A percentile compares a stretch with the other conserved stretches of the same genome.
phyloP scores from a whole-genome alignment of 371 early-diverging fungal species.

The Lichtheimia corymbifera region DNA sequence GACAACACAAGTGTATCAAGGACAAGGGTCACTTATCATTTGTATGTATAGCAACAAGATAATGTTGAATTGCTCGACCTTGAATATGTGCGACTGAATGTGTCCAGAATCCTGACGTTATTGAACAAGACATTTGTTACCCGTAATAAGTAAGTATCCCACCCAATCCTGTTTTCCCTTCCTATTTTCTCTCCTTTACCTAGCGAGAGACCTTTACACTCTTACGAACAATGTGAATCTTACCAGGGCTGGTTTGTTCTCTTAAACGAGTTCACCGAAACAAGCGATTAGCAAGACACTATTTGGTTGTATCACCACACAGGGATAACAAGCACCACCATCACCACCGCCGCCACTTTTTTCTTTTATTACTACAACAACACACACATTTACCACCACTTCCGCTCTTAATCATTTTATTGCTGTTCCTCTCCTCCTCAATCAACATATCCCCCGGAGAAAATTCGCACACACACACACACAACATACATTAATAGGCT shows the following conservation, averaged over 20 bases:
- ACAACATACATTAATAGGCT: too few relatives aligned
- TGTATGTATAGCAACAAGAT: conserved; percentile 81
- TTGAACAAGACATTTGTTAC: conserved; percentile 48
- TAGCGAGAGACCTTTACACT: conserved; percentile 19
- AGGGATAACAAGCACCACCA: background rate
- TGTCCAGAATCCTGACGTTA: conserved; percentile 41
- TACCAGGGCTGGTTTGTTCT: conserved; percentile 28
- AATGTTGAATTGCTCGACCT: conserved; percentile 86
- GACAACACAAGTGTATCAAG: background rate
- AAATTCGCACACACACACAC: too few relatives aligned
- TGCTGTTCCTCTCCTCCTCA: too few relatives aligned
- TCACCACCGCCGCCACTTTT: too few relatives aligned
- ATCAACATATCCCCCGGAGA: too few relatives aligned
- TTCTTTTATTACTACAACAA: too few relatives aligned
- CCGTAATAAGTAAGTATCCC: conserved; percentile 43
- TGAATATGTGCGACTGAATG: conserved; percentile 89
- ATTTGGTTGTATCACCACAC: conserved; percentile 19
- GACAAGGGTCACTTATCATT: background rate
- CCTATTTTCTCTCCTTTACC: conserved; percentile 9
- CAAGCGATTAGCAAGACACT: conserved; percentile 13
- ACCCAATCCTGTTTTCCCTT: background rate
- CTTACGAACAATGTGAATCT: conserved; percentile 19
- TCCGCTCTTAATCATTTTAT: too few relatives aligned
- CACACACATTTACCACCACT: too few relatives aligned
- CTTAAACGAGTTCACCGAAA: conserved; percentile 17